phyloP scores from a whole-genome alignment of 768 basidiomycete genomes.

The Rickenella mellea region DNA sequence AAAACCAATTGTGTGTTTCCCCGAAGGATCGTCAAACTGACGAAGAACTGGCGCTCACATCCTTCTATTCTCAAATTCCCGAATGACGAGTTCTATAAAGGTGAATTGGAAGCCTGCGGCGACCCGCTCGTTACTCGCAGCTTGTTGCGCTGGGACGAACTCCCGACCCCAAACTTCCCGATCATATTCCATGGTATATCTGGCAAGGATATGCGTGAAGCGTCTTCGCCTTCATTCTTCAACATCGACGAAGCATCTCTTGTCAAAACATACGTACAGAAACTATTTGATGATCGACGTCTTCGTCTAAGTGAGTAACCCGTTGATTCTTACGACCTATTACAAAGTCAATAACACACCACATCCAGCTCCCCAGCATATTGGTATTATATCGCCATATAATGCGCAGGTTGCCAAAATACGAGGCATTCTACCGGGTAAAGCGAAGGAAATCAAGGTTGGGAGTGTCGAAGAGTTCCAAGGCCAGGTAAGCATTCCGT shows the following conservation, averaged over 20 bases:
- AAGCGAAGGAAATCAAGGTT: conserved; percentile 18
- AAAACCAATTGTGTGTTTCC: conserved; percentile 7
- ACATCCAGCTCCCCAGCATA: conserved; percentile 17
- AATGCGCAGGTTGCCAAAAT: conserved; percentile 27
- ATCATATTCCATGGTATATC: conserved; percentile 24
- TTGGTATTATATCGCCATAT: conserved; percentile 32
- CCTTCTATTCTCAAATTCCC: conserved; percentile 44
- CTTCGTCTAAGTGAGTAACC: conserved; percentile 20
- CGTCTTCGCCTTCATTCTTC: conserved; percentile 29
- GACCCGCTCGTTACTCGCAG: conserved; percentile 15
- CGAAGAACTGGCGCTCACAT: conserved; percentile 53
- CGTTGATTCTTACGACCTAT: neutral
- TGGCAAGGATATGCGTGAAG: conserved; percentile 25
- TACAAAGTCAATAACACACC: neutral
- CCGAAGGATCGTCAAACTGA: conserved; percentile 44
- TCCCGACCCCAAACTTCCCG: conserved; percentile 17
- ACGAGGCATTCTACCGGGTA: conserved; percentile 13
- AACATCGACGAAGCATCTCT: conserved; percentile 27
- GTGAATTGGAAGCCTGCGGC: conserved; percentile 21
- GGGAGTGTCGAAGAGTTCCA: conserved; percentile 33
- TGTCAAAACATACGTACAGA: conserved; percentile 23
- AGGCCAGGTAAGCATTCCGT: conserved; percentile 22
- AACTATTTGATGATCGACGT: conserved; percentile 16
- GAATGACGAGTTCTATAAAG: conserved; percentile 34
- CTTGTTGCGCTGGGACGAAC: conserved; percentile 18